Conservation (phyloP, 2,329 filamentous ascomycete genomes). For the Byssoonygena ceratinophila region DNA sequence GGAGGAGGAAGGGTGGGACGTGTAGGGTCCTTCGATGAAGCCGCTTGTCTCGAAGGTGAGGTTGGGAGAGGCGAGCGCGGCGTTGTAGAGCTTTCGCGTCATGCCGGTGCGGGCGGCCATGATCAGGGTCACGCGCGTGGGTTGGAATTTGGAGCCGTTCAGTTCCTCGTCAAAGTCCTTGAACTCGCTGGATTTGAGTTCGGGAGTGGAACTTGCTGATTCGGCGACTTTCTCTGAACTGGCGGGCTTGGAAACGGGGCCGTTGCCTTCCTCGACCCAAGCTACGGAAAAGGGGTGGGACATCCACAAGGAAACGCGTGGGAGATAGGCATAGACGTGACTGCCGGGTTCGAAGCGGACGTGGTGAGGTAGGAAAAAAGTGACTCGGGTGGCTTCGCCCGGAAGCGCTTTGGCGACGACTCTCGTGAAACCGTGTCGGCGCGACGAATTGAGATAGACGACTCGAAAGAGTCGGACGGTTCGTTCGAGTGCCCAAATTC, state of each 20-base stretch:
- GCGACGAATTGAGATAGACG: constrained; percentile 45
- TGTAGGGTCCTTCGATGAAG: constrained; percentile 54
- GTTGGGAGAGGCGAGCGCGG: constrained; percentile 41
- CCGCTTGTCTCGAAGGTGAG: constrained; percentile 45
- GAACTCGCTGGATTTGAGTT: constrained; percentile 26
- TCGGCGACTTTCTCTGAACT: not conserved
- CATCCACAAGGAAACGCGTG: constrained; percentile 39
- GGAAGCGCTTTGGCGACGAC: constrained; percentile 50
- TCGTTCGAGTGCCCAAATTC: constrained; percentile 36
- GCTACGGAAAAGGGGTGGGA: constrained; percentile 42
- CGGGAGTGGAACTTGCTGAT: constrained; percentile 14
- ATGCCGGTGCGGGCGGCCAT: constrained; percentile 53
- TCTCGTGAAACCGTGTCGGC: constrained; percentile 39
- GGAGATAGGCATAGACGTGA: constrained; percentile 53
- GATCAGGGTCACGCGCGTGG: constrained; percentile 45
- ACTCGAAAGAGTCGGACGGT: constrained; percentile 40
- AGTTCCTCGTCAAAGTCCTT: constrained; percentile 20
- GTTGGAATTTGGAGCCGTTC: constrained; percentile 17
- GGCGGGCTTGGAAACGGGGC: constrained; percentile 20
- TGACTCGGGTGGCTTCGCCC: constrained; percentile 50
- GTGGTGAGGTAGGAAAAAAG: constrained; percentile 47
- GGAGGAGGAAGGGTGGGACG: constrained; percentile 45
- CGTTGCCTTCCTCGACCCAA: constrained; percentile 34
- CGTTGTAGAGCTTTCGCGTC: constrained; percentile 51
- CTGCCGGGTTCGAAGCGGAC: constrained; percentile 46